Evolutionary conservation across 441 rosid genomes (phyloP).

Genomic region (Euphorbia corollata): DNA sequence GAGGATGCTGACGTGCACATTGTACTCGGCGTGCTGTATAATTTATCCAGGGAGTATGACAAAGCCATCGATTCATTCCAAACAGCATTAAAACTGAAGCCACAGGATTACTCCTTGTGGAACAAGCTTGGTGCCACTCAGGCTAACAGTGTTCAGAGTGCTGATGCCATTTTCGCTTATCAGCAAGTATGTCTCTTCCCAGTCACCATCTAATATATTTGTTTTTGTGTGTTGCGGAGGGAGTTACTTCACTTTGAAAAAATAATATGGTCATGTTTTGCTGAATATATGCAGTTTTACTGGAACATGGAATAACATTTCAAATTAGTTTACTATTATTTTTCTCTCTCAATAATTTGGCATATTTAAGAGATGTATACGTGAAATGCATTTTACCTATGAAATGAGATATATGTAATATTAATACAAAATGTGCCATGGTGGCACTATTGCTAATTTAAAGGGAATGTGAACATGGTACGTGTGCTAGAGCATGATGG

Average conservation of each 20-base stretch:
- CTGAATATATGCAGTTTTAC: neutral
- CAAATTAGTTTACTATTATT: neutral
- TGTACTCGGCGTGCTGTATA: slow-evolving; percentile 85
- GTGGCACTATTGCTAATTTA: neutral
- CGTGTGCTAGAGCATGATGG: neutral
- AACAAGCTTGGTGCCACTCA: slow-evolving; percentile 98
- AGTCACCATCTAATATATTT: neutral
- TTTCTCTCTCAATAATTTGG: too few relatives aligned
- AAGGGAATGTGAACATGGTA: neutral
- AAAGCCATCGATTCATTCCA: slow-evolving; percentile 78
- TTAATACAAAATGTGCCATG: neutral
- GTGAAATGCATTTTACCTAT: neutral
- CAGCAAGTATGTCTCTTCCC: slow-evolving; percentile 49
- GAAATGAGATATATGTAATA: neutral
- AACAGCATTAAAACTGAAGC: slow-evolving; percentile 78
- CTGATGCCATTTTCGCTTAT: slow-evolving; percentile 95
- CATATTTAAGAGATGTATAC: too few relatives aligned
- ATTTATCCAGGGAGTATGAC: slow-evolving; percentile 85
- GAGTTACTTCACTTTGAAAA: neutral
- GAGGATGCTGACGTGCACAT: slow-evolving; percentile 95
- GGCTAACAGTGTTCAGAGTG: slow-evolving; percentile 96
- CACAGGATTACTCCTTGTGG: slow-evolving; percentile 97
- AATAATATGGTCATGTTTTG: neutral
- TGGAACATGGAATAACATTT: neutral
- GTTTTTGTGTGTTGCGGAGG: neutral